Base-by-base conservation (phyloP, 2,329 filamentous ascomycete genomes). In the Botrytis aclada region DNA sequence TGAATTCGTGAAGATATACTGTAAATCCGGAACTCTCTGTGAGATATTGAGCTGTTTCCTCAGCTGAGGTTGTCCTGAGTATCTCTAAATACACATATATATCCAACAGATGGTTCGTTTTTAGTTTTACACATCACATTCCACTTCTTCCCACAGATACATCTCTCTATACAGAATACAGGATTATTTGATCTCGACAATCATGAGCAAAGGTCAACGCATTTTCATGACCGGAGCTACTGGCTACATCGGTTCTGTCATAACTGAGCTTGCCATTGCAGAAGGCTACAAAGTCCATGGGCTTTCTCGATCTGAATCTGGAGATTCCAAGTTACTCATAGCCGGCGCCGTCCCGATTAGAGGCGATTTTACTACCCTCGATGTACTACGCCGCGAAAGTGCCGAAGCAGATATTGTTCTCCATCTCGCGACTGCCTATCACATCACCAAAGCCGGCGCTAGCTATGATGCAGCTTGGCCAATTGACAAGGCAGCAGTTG, bases 331-430 rank as follows among this genome's bases (percentile, higher is more conserved):
- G 58, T 76, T 85, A 3, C 74, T 73, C n/a, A 74, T 73, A 4
- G 78, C 83, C 6, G 84, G 84, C 58, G 85, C 81, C 0, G 77
- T 76, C 0, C 81, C 83, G 2, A 77, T 84, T 7, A 81, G 82
- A 43, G 85, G 84, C 2, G 81, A 83, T 75, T 80, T 86, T 4
- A 73, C 74, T 4, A 78, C 82, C 16, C 79, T 83, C 56, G 81
- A 83, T 34, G 74, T 83, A 3, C 80, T 87, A 7, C 79, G 79
- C 3, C 43, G 74, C 22, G 82, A 85, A 75, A 81, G 81, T 64
- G 74, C 80, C n/a, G 73, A 77, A 16, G 83, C 84, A 9, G 84
- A 86, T 71, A 77, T 80, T n/a, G 82, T 86, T 10, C 77, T 86
- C 7, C 83, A 84, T 74, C 80, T 86, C 9, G 85, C 83, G 6